Evolutionary conservation across 257 asterid species (phyloP).

Genomic region (Mentha longifolia): DNA sequence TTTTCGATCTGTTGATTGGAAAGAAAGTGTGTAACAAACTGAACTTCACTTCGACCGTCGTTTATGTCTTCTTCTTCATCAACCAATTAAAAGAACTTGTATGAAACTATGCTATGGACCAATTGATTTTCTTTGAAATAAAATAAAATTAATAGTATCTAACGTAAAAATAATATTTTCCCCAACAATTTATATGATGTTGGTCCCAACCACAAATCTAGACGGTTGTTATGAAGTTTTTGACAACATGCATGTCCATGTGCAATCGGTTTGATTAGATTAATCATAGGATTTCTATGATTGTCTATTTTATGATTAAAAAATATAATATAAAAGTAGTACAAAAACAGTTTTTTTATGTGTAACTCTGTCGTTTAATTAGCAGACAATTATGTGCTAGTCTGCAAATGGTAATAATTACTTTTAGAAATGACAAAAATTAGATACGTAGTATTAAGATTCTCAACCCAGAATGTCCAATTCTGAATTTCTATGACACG

Average conservation of each 20-base stretch:
- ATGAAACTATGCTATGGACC: too few relatives aligned
- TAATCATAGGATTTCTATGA: neutral
- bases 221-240: neutral
- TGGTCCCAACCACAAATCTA: conserved; percentile 7
- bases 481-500: neutral
- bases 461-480: neutral
- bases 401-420: neutral
- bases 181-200: neutral
- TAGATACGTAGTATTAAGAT: neutral
- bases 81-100: too few relatives aligned
- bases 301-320: neutral
- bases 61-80: too few relatives aligned
- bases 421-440: neutral
- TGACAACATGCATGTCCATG: neutral
- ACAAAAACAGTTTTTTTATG: neutral
- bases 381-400: neutral
- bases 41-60: too few relatives aligned
- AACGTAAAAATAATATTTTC: neutral
- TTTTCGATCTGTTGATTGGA: too few relatives aligned
- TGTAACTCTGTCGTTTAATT: neutral
- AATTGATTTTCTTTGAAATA: too few relatives aligned
- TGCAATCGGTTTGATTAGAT: neutral
- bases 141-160: too few relatives aligned
- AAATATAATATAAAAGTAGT: neutral
- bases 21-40: too few relatives aligned